Conservation (phyloP, 176 grass and related monocot genomes). For the Avena eriantha region DNA sequence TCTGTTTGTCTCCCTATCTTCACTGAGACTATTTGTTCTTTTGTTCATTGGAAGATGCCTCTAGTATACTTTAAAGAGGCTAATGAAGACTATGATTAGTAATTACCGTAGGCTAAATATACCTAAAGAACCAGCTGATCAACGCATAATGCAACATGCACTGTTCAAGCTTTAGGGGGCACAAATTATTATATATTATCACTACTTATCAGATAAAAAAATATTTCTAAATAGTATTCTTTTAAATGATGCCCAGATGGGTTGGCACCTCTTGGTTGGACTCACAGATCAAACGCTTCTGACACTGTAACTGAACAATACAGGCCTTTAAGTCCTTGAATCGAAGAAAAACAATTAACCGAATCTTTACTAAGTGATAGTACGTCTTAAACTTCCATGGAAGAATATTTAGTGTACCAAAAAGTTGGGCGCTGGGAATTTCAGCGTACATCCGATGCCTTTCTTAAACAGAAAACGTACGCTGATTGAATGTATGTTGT, state of each 20-base stretch:
- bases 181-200: slow-evolving; percentile 1
- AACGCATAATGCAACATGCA: slow-evolving; percentile 5
- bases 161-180: neutral
- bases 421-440: slow-evolving; percentile 16
- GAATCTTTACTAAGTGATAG: neutral
- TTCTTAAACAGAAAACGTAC: neutral
- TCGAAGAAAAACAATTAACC: neutral
- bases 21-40: slow-evolving; percentile 26
- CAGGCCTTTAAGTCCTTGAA: too few relatives aligned
- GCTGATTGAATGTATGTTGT: slow-evolving; percentile 5
- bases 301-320: neutral
- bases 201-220: neutral
- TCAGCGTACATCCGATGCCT: slow-evolving; percentile 5
- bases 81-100: slow-evolving; percentile 37
- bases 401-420: slow-evolving; percentile 30
- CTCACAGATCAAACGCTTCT: neutral
- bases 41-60: slow-evolving; percentile 11
- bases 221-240: neutral
- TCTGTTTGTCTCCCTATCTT: slow-evolving; percentile 33
- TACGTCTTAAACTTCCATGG: neutral
- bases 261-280: neutral
- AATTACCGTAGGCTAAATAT: slow-evolving; percentile 38
- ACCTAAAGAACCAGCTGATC: slow-evolving; percentile 32
- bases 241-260: neutral
- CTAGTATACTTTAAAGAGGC: slow-evolving; percentile 18